Evolutionary conservation across 2,329 filamentous ascomycete species (phyloP).

Genomic region (Cladophialophora immunda): DNA sequence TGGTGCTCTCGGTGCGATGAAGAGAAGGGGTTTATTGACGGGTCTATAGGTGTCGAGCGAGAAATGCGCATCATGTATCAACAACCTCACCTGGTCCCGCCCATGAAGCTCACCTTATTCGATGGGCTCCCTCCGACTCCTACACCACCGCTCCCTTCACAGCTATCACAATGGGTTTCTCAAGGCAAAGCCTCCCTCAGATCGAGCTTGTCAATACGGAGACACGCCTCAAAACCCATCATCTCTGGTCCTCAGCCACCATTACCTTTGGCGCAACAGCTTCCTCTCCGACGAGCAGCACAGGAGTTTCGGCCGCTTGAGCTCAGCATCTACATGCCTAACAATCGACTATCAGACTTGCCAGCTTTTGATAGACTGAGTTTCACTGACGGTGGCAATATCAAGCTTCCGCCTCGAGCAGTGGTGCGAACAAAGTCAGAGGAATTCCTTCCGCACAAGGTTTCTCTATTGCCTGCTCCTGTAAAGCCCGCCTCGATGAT

Average conservation of each 20-base stretch:
- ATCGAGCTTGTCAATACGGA: conserved; percentile 51
- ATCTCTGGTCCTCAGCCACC: conserved; percentile 51
- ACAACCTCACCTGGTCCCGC: conserved; percentile 57
- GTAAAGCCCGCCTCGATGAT: conserved; percentile 39
- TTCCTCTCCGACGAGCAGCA: conserved; percentile 34
- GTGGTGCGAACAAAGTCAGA: conserved; percentile 42
- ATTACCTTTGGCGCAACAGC: conserved; percentile 24
- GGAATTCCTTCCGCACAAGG: conserved; percentile 31
- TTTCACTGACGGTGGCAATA: conserved; percentile 44
- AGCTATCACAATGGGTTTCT: conserved; percentile 48
- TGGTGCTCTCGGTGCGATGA: conserved; percentile 7
- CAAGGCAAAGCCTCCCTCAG: conserved; percentile 52
- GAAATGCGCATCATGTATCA: conserved; percentile 54
- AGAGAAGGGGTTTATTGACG: conserved; percentile 8
- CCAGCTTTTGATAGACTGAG: conserved; percentile 53
- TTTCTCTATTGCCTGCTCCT: conserved; percentile 29
- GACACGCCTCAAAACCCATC: conserved; percentile 46
- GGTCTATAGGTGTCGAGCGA: conserved; percentile 48
- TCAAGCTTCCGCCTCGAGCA: conserved; percentile 47
- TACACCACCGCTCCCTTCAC: conserved; percentile 45
- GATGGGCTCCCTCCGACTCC: conserved; percentile 50
- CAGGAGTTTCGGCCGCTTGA: conserved; percentile 53
- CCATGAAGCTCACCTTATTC: conserved; percentile 55
- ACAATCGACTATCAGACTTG: conserved; percentile 54
- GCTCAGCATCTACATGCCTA: conserved; percentile 56